Base-by-base conservation (phyloP, 163 green algal species). In the Prototheca wickerhamii region DNA sequence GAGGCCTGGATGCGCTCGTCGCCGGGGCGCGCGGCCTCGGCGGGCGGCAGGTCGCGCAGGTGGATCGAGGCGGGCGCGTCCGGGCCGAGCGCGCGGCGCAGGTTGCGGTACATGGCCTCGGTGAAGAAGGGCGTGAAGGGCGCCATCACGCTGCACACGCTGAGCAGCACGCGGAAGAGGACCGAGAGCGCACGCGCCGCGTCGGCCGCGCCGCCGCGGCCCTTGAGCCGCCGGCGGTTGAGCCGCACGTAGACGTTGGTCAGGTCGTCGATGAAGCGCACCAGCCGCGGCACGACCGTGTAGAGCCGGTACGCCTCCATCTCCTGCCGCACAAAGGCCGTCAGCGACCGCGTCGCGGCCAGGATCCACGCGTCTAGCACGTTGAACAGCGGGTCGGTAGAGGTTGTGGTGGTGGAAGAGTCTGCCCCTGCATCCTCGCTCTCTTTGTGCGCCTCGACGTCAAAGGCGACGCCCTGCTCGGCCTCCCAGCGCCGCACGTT, bases 221-320 rank as follows among this genome's bases (percentile, higher is more conserved):
- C 89, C 81, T 98, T 98, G 60, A 99, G 78, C 29, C 94, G 82
- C 75, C 86, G 89, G 67, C 94, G 84, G 81, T 98, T 98, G 82
- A 91, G 96, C 33, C 94, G 82, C 62, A 98, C 91, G 72, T 99
- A 98, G 42, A 98, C 82, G 73, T 99, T 99, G 58, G 94, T 99
- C 23, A 99, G 81, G 46, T 76, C 75, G 42, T 97, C 94, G 55
- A 99, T 95, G 80, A 99, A 98, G 53, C 85, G 82, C 35, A 96
- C 84, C 65, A 99, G 84, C 71, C 76, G 81, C 1, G 94, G 94
- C 60, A 98, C 90, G 37, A 99, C 91, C 4, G 88, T 97, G 86
- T 96, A 98, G 58, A 99, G 84, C 26, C 86, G 28, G 63, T 80
- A 80, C n/a, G 64, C 68, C 26, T 50, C 64, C 73, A 80, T 80